Evolutionary conservation across 768 basidiomycete genomes (phyloP).

Genomic region (Trametes meyenii): DNA sequence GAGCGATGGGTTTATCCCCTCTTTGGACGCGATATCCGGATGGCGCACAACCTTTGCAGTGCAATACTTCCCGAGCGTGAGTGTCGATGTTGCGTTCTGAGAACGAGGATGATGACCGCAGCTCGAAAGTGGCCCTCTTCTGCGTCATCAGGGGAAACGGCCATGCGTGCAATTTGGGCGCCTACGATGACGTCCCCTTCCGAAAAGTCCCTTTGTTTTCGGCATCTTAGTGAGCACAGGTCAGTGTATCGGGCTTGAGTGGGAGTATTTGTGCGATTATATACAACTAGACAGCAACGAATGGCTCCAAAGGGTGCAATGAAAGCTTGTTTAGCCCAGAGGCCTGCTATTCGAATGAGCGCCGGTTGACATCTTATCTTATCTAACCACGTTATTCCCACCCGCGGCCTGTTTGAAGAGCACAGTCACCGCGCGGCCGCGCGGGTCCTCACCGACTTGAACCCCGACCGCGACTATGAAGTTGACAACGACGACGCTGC

Average conservation of each 20-base stretch:
- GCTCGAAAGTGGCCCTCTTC: no score
- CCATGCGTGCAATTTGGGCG: no score
- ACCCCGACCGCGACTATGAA: conserved; percentile 20
- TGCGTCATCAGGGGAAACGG: no score
- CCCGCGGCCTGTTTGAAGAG: background rate
- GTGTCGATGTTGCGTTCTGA: no score
- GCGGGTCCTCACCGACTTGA: background rate
- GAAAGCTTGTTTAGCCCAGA: background rate
- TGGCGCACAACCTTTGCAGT: background rate
- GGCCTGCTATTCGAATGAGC: background rate
- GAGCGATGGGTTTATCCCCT: background rate
- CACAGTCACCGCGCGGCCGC: background rate
- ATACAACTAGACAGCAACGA: no score
- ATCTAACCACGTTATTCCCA: background rate
- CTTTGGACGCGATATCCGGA: background rate
- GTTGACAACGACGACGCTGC: conserved; percentile 7
- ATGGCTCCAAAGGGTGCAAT: background rate
- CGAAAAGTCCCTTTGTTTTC: no score
- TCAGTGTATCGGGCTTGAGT: no score
- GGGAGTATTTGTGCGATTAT: no score
- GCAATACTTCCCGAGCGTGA: no score
- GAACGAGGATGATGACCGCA: no score
- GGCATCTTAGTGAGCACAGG: no score
- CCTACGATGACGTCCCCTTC: no score
- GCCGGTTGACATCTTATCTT: background rate